A percentile compares a stretch with the other conserved stretches of the same genome.
phyloP scores from a whole-genome alignment of 2,329 filamentous ascomycete species.

The Verticillium tricorpus region DNA sequence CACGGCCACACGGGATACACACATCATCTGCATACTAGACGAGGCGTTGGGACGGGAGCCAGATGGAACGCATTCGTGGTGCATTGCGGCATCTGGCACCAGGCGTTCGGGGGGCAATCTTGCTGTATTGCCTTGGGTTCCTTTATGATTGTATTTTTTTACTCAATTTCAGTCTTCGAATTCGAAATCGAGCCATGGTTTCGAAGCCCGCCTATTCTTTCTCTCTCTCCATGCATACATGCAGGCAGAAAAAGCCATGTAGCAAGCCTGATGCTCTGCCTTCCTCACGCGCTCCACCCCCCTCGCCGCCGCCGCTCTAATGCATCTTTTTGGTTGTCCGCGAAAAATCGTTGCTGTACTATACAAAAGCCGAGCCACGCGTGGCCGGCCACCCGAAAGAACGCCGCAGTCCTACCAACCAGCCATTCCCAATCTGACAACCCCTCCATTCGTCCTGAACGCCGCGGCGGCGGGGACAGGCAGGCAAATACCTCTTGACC shows the following conservation, averaged over 20 bases:
- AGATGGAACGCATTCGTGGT: background rate
- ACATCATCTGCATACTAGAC: constrained; percentile 4
- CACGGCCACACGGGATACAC: background rate
- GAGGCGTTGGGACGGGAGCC: background rate
- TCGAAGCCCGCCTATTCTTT: background rate
- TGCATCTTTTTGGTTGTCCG: background rate
- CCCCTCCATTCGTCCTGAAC: background rate
- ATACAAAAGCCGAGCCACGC: background rate
- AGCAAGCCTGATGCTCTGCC: background rate
- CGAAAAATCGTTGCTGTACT: background rate
- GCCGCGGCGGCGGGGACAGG: background rate
- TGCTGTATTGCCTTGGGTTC: background rate
- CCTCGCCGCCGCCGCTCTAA: background rate
- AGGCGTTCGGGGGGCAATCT: background rate
- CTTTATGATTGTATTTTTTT: background rate
- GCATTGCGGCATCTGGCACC: background rate
- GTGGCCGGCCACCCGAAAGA: background rate
- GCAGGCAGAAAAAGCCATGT: background rate
- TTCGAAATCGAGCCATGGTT: background rate
- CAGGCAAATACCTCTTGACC: too few relatives aligned
- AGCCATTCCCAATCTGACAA: background rate
- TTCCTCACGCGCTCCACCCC: too few relatives aligned
- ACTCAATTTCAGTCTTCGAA: background rate
- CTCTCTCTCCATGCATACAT: background rate
- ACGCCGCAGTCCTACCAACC: background rate